Base-by-base conservation (phyloP, 805 yeast genomes). In the Saccharomycopsis amapae region DNA sequence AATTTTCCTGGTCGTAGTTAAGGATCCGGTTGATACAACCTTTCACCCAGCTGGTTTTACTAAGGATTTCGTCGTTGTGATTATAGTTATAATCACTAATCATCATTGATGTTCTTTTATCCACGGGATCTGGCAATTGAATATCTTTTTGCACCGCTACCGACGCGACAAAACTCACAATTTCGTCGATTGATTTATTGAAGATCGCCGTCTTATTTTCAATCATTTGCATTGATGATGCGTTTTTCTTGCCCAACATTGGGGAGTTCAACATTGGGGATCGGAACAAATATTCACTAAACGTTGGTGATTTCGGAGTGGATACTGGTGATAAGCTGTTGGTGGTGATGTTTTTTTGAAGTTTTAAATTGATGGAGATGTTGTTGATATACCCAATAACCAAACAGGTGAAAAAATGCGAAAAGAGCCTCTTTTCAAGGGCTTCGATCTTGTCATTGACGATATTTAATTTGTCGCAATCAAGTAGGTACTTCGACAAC, bases 311-410 rank as follows among this genome's bases (percentile, higher is more conserved):
- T 20, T 33, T 30, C 10, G 51, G 51, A 13, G 51, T 48, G 5
- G 38, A 28, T n/a, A 20, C 22, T 4, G 48, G 45, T 13, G 49
- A 45, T 22, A 45, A 20, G 5, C 18, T 24, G 23, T 43, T 50
- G n/a, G 35, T 22, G 10, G 18, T 31, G n/a, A 49, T 32, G 30
- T 50, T 50, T 42, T 46, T 50, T 30, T 44, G 53, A n/a, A 50
- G 41, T 32, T 46, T 50, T 38, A 50, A 46, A 26, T 50, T 50
- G 15, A 50, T 36, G 12, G 48, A 44, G 20, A 50, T 50, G 25
- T 50, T 50, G 32, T 50, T 50, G 25, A 50, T 50, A 26, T 50
- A 50, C 2, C 53, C 53, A 30, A 50, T 42, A 19, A 50, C 44
- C 20, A 50, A 38, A 24, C 53, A 50, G 4, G 53, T 50, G 41